phyloP scores from a whole-genome alignment of 352 stramenopile species.

The Phytophthora hybrid region DNA sequence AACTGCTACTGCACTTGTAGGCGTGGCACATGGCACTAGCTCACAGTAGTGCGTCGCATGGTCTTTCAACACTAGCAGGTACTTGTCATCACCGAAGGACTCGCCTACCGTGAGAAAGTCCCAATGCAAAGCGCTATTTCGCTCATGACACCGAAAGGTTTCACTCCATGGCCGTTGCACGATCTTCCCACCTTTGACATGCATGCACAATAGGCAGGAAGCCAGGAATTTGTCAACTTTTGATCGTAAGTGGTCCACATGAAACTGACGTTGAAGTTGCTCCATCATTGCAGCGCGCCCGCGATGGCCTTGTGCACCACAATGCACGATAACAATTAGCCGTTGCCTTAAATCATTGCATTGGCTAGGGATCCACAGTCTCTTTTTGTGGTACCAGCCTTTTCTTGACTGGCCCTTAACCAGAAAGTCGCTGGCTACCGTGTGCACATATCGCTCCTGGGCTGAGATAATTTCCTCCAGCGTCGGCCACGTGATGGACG shows the following conservation, averaged over 20 bases:
- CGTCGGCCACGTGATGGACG: not conserved
- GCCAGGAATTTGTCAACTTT: not conserved
- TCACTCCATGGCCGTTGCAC: not conserved
- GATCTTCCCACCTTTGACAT: not conserved
- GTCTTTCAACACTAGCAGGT: not conserved
- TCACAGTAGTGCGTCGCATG: conserved; percentile 26
- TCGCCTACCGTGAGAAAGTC: not conserved
- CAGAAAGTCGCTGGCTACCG: not conserved
- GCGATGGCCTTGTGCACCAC: not conserved
- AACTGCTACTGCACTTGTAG: conserved; percentile 20
- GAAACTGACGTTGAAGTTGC: not conserved
- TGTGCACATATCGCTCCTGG: not conserved
- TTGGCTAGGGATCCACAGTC: not conserved
- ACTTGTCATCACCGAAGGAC: not conserved
- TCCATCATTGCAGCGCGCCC: not conserved
- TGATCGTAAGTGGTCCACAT: not conserved
- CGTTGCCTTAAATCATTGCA: not conserved
- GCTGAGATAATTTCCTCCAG: not conserved
- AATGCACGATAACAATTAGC: not conserved
- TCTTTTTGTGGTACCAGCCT: not conserved
- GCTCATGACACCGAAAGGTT: not conserved
- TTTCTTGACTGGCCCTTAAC: not conserved
- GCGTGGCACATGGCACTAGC: conserved; percentile 26
- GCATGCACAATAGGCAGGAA: not conserved
- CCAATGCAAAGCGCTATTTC: not conserved